Base-by-base conservation (phyloP, 1,284 basidiomycete genomes). In the Tylopilus sp. region DNA sequence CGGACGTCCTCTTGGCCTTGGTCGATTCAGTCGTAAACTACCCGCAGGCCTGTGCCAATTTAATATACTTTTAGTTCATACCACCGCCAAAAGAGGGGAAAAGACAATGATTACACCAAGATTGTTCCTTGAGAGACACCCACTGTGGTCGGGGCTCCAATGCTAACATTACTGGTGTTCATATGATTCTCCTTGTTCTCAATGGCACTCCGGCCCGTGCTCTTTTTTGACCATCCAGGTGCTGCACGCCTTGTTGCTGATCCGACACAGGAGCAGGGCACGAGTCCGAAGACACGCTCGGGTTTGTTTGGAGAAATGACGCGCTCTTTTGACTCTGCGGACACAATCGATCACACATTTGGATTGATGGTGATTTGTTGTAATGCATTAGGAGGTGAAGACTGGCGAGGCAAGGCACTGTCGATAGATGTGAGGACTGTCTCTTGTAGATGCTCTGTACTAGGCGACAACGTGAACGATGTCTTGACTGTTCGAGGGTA, bases 171-270 rank as follows among this genome's bases (percentile, higher is more conserved):
- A 10, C 67, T 53, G 2, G 64, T 16, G 9, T 66, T 64, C 7
- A 63, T 60, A 10, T 77, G 74, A 35, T 88, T 89, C 78, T 90
- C 89, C 79, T 90, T 89, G 68, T 84, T 81, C 69, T 85, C 82
- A 5, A 74, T 77, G 19, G 83, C 83, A 27, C 74, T 76, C 58
- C 84, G 84, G 29, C 80, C 78, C 2, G 78, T 81, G 68, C 83
- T 86, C 59, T 87, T 86, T 79, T 90, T 92, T 42, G 86, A 79
- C 88, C 86, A 88, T 7, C 89, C 90, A 3, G 88, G 81, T 3
- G 85, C 85, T 1, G 81, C 83, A 31, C 90, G 83, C n/a, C 88
- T 82, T 3, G 85, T 82, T 39, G 80, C 84, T 1, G 89, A 89
- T 6, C 81, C 83, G 60, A 89, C 86, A 39, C 87, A 82, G 33